Percentiles rank a stretch among this genome's conserved stretches.
Evolutionary conservation across 2,329 filamentous ascomycete genomes (phyloP).

Genomic region (Setomelanomma holmii): DNA sequence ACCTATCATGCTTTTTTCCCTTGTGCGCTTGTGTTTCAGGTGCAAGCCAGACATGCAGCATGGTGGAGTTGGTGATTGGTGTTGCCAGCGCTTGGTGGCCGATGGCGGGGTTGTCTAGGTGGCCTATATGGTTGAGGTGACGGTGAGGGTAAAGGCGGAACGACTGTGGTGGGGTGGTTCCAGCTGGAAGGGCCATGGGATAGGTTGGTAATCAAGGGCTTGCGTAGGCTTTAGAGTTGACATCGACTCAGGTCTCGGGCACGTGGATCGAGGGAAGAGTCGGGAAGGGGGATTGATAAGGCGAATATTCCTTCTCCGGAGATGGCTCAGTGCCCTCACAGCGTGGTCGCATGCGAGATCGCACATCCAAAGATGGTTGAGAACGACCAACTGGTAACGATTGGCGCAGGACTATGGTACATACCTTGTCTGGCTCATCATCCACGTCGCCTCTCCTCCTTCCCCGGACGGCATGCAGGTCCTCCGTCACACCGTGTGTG

Average conservation of each 20-base stretch:
- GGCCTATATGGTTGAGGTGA: conserved; percentile 6
- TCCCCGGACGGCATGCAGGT: conserved; percentile 24
- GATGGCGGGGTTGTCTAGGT: conserved; percentile 29
- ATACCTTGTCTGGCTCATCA: conserved; percentile 17
- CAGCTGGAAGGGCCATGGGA: conserved; percentile 10
- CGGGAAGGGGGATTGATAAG: neutral
- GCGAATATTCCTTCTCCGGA: neutral
- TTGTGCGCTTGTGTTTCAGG: conserved; percentile 33
- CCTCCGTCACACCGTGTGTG: conserved; percentile 22
- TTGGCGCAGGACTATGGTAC: conserved; percentile 8
- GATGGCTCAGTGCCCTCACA: neutral
- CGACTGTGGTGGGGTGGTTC: conserved; percentile 15
- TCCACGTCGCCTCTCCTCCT: conserved; percentile 31
- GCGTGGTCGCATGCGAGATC: neutral
- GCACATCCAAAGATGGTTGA: neutral
- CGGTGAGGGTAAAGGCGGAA: conserved; percentile 18
- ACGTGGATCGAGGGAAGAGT: neutral
- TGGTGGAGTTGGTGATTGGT: conserved; percentile 26
- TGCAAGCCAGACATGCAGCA: conserved; percentile 21
- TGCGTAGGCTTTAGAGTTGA: conserved; percentile 6
- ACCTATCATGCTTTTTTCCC: conserved; percentile 16
- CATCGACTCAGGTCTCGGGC: neutral
- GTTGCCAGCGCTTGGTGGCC: conserved; percentile 16
- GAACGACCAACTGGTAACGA: no score
- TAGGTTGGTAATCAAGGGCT: conserved; percentile 5